Evolutionary conservation across 83 land plant species (phyloP).

Genomic region (Isoetes engelmannii): DNA sequence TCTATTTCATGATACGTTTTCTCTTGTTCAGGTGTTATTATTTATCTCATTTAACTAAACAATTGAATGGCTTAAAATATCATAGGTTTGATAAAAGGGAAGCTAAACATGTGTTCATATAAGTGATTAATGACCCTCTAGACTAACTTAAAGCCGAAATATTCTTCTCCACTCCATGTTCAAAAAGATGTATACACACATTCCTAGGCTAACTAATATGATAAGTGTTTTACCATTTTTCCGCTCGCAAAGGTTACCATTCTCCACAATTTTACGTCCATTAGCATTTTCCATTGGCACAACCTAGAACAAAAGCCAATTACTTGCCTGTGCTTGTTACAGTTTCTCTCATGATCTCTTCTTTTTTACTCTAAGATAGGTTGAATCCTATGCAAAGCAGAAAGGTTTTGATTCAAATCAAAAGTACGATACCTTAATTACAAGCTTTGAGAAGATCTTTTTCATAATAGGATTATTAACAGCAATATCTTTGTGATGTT

Average conservation of each 20-base stretch:
- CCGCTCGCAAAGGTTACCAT: conserved; percentile 84
- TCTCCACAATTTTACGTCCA: conserved; percentile 89
- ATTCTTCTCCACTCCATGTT: not conserved
- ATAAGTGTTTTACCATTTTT: conserved; percentile 58
- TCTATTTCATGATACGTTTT: too few species aligned
- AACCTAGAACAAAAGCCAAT: conserved; percentile 34
- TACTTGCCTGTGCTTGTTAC: not conserved
- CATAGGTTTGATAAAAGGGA: too few species aligned
- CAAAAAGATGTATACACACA: not conserved
- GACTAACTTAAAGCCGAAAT: not conserved
- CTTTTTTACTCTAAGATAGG: too few species aligned
- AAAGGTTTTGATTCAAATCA: not conserved
- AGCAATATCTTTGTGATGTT: conserved; percentile 28
- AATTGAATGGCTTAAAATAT: too few species aligned
- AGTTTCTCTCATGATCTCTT: too few species aligned
- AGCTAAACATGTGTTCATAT: too few species aligned
- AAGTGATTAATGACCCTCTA: too few species aligned
- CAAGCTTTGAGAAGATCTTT: conserved; percentile 42
- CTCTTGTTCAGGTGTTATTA: too few species aligned
- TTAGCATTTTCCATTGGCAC: conserved; percentile 95
- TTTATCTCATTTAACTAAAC: too few species aligned
- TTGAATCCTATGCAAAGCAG: not conserved
- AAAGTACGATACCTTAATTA: conserved; percentile 56
- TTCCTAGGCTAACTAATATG: not conserved
- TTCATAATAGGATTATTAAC: conserved; percentile 20